A percentile compares a stretch with the other conserved stretches of the same genome.
Evolutionary conservation across 176 grass and related monocot genomes (phyloP).

Genomic region (Ensete glaucum): DNA sequence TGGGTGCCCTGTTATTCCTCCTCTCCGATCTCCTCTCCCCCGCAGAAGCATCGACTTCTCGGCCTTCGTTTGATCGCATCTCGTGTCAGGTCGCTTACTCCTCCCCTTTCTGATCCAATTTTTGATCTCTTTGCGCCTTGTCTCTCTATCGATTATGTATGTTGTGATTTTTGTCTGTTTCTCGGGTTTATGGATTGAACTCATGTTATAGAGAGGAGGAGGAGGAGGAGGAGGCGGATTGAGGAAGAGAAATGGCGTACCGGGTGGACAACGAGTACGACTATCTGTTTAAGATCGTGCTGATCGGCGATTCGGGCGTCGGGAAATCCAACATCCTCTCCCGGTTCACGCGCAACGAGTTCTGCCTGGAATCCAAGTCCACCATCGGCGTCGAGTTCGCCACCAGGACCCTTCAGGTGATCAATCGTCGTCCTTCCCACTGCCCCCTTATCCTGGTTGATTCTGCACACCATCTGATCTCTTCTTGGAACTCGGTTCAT

Average conservation of each 20-base stretch:
- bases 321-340: constrained; percentile 88
- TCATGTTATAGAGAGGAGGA: not conserved
- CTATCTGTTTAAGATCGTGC: constrained; percentile 84
- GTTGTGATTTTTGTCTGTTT: not conserved
- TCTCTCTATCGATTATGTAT: not conserved
- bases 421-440: not conserved
- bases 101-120: not conserved
- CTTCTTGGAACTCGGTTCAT: no score
- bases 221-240: not conserved
- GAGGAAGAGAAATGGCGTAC: constrained; percentile 5
- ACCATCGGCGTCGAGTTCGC: constrained; percentile 93
- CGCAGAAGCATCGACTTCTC: not conserved
- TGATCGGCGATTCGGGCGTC: constrained; percentile 81
- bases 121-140: not conserved
- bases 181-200: not conserved
- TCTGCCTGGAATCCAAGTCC: constrained; percentile 86
- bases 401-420: constrained; percentile 62
- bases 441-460: no score
- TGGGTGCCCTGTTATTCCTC: not conserved
- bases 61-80: not conserved
- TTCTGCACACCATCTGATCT: no score
- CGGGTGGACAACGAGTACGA: constrained; percentile 51
- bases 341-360: constrained; percentile 71
- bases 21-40: not conserved
- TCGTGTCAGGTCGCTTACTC: not conserved